These are phyloP conservation scores for Pulchroboletus neoregius DNA, from an alignment of 1,284 basidiomycete genomes.

Conservation along the genomic window DNA sequence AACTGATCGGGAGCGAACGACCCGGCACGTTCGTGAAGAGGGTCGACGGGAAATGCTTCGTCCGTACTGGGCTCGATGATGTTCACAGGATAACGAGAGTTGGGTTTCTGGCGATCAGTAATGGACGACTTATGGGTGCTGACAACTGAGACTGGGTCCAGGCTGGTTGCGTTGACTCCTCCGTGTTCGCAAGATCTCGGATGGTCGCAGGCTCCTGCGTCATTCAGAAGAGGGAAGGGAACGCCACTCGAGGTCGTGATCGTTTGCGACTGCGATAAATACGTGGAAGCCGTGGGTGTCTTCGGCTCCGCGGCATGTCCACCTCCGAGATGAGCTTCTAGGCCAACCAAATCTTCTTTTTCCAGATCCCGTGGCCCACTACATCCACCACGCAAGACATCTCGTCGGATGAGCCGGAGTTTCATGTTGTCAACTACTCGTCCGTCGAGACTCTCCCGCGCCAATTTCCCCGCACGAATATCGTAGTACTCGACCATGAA, in stretches of 20 bases:
- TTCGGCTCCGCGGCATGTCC: slow-evolving; percentile 36
- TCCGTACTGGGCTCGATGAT: slow-evolving; percentile 16
- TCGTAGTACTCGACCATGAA: slow-evolving; percentile 66
- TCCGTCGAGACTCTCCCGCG: slow-evolving; percentile 41
- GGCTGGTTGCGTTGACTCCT: slow-evolving; percentile 10
- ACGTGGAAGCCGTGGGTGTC: slow-evolving; percentile 35
- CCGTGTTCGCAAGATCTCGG: slow-evolving; percentile 27
- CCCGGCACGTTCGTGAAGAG: slow-evolving; percentile 10
- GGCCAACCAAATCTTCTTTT: slow-evolving; percentile 30
- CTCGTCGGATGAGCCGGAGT: slow-evolving; percentile 29
- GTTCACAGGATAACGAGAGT: slow-evolving; percentile 19
- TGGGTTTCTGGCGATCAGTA: slow-evolving; percentile 22
- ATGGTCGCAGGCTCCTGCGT: slow-evolving; percentile 21
- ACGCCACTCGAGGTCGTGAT: slow-evolving; percentile 20
- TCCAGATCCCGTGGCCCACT: slow-evolving; percentile 24
- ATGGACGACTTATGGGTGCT: slow-evolving; percentile 13
- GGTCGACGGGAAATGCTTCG: slow-evolving; percentile 18
- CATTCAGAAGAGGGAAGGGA: slow-evolving; percentile 35
- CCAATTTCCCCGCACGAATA: slow-evolving; percentile 47
- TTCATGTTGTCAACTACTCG: slow-evolving; percentile 44
- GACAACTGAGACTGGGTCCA: slow-evolving; percentile 14
- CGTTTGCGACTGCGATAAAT: slow-evolving; percentile 34
- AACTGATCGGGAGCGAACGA: slow-evolving; percentile 21
- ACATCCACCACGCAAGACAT: slow-evolving; percentile 20
- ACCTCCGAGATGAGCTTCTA: slow-evolving; percentile 32